Conservation (phyloP, 2,329 filamentous ascomycete species). For the Talaromyces sp. region DNA sequence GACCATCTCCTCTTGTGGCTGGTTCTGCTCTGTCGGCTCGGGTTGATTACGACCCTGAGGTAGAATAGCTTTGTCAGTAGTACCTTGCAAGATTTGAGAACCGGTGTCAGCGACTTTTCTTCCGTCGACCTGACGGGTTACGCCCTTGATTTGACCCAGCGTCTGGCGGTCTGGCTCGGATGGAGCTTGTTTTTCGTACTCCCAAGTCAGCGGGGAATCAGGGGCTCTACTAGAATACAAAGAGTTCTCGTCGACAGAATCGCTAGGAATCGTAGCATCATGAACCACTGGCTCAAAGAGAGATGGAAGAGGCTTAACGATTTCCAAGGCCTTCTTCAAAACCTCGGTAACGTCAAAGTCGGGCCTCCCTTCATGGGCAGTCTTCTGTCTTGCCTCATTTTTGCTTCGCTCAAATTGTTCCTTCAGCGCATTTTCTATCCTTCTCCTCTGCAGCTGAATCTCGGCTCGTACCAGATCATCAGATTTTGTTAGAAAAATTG, state of each 20-base stretch:
- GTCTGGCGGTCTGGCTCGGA: constrained; percentile 20
- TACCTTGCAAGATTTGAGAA: constrained; percentile 9
- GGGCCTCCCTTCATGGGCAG: constrained; percentile 51
- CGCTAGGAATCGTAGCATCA: constrained; percentile 61
- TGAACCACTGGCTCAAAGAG: constrained; percentile 50
- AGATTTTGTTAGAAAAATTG: constrained; percentile 79
- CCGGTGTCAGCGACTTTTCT: constrained; percentile 1
- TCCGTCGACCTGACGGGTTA: background rate
- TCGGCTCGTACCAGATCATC: constrained; percentile 79
- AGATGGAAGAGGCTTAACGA: constrained; percentile 64
- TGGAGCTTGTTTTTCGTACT: constrained; percentile 27
- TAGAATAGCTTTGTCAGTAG: constrained; percentile 18
- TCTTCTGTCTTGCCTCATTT: constrained; percentile 45
- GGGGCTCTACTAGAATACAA: constrained; percentile 91
- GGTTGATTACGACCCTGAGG: constrained; percentile 14
- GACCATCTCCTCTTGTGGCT: constrained; percentile 12
- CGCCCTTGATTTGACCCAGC: background rate
- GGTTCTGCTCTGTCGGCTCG: background rate
- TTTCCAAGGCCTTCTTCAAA: constrained; percentile 62
- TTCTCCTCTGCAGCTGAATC: constrained; percentile 70
- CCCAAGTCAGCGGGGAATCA: constrained; percentile 59
- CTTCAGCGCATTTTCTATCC: constrained; percentile 70
- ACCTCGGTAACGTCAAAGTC: constrained; percentile 70
- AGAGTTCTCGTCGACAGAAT: constrained; percentile 87
- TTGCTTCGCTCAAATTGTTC: constrained; percentile 69